These are phyloP conservation scores for Trypanosomatidae sp. DNA, from an alignment of 208 protist genomes.

Conservation along the genomic window DNA sequence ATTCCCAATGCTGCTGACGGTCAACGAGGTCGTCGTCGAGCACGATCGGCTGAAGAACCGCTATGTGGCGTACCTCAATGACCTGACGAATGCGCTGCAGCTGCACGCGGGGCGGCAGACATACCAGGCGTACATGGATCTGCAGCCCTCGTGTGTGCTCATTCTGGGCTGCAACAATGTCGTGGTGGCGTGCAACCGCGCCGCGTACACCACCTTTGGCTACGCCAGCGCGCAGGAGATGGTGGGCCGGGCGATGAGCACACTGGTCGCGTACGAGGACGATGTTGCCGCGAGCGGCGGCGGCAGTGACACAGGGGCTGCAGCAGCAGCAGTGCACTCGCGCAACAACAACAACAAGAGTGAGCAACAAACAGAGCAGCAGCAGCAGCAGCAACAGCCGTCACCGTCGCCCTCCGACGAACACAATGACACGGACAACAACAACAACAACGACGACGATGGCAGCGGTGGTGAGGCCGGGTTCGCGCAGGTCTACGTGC, in stretches of 20 bases:
- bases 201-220: neutral
- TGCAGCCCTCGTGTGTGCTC: neutral
- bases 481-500: neutral
- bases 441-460: neutral
- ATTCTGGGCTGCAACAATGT: neutral
- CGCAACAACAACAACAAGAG: too few relatives aligned
- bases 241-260: neutral
- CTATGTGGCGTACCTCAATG: neutral
- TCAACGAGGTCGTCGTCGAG: conserved; percentile 5
- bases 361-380: too few relatives aligned
- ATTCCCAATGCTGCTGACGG: conserved; percentile 7
- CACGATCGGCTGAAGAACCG: neutral
- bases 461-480: neutral
- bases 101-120: neutral
- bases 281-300: too few relatives aligned
- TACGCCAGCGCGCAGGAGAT: neutral
- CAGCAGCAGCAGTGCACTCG: too few relatives aligned
- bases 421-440: neutral
- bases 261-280: neutral
- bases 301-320: too few relatives aligned
- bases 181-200: neutral
- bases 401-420: too few relatives aligned
- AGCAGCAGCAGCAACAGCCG: too few relatives aligned
- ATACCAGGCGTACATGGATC: neutral
- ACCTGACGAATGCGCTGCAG: neutral